These are phyloP conservation scores for Trichoderma gamsii DNA, from an alignment of 495 filamentous ascomycete species.

Conservation along the genomic window DNA sequence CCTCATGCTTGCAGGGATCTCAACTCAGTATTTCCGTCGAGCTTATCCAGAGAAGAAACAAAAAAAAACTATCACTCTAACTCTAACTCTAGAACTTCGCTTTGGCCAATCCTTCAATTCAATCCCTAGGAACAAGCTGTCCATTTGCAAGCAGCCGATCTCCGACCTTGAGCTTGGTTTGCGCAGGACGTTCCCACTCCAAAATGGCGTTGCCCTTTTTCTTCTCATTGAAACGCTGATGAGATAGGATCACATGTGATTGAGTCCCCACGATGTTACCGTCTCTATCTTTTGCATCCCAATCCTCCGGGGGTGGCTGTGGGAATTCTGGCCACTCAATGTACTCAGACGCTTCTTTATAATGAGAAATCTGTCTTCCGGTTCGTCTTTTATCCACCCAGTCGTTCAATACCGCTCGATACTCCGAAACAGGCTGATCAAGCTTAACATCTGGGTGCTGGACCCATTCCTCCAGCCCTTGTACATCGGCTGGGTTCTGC, in stretches of 20 bases:
- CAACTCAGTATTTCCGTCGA: too few species aligned
- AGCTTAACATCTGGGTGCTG: constrained; percentile 26
- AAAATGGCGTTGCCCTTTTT: constrained; percentile 16
- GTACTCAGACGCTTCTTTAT: constrained; percentile 17
- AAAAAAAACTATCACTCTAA: too few species aligned
- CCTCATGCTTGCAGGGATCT: too few species aligned
- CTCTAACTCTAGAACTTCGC: too few species aligned
- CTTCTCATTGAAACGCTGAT: constrained; percentile 11
- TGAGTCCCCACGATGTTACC: too few species aligned
- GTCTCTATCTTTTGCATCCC: too few species aligned
- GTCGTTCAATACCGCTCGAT: constrained; percentile 16
- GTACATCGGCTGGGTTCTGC: constrained; percentile 19
- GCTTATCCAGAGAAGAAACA: too few species aligned
- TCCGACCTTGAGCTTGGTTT: constrained; percentile 13
- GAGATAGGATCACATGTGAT: too few species aligned
- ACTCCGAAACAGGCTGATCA: constrained; percentile 21
- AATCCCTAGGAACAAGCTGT: neutral
- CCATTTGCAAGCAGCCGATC: constrained; percentile 19
- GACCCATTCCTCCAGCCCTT: constrained; percentile 20
- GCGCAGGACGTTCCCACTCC: constrained; percentile 19
- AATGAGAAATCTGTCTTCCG: constrained; percentile 5
- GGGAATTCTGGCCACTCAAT: constrained; percentile 17
- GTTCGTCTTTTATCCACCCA: constrained; percentile 18
- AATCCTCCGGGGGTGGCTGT: constrained; percentile 16
- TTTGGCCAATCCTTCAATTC: neutral